Evolutionary conservation across 2,329 filamentous ascomycete species (phyloP), one percentile per base, ranked within the genome.

Genomic region (Pestalotiopsis sp.): DNA sequence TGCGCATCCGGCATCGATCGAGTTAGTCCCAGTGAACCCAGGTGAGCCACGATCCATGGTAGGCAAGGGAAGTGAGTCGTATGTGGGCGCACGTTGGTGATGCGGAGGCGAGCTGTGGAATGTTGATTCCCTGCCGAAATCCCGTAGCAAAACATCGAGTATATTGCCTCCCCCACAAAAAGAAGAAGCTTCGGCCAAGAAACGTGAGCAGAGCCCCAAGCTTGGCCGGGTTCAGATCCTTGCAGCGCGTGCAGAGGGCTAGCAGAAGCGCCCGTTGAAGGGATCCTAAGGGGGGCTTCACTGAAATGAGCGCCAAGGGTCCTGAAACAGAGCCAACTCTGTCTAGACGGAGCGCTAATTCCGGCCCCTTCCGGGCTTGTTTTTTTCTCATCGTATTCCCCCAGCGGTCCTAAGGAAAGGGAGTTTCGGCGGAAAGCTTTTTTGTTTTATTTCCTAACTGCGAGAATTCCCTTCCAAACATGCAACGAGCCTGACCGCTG

Each of bases 171-270:
- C n/a, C 63, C 63, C 63, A 66, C 63, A 56, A 56, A 20, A 56
- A 38, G 31, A 25, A 66, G 25, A 66, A 66, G 63, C 63, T 58
- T 66, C 52, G 39, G 63, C 63, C 63, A 66, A 66, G 63, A 56
- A 31, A 20, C 23, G 11, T 20, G 9, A 57, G 41, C 25, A 20
- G 36, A 38, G 23, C 49, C n/a, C 23, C 23, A 31, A 31, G 5
- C 20, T 57, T 25, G 52, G 25, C 31, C 25, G 41, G n/a, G 63
- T 12, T 13, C 13, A 49, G 23, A 52, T 52, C 45, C 45, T 20
- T 52, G 45, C 3, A 52, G 14, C 45, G 45, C 20, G 9, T 52
- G 45, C 45, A 63, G 60, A 23, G 14, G 2, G 45, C 20, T 9
- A n/a, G n/a, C 45, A 63, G 60, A 23, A 39, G 60, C 38, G 60